These are phyloP conservation scores for Linderniella brevidens DNA, from an alignment of 257 asterid genomes.

Conservation along the genomic window DNA sequence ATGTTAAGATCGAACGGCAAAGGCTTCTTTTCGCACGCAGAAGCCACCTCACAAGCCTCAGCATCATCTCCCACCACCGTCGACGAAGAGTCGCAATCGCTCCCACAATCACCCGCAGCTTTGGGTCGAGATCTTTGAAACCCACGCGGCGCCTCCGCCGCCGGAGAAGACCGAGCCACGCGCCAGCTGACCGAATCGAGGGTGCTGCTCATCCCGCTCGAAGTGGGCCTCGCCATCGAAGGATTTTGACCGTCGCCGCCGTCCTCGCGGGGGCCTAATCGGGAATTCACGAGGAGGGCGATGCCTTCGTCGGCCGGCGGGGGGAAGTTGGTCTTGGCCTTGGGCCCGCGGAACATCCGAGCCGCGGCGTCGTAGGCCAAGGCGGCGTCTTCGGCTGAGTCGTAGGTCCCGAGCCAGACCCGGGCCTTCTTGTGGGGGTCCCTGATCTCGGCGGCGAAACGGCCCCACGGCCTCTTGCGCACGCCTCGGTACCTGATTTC, in stretches of 20 bases:
- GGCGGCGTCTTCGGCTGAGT: slow-evolving; percentile 42
- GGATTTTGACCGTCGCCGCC: too few relatives aligned
- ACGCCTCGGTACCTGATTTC: slow-evolving; percentile 36
- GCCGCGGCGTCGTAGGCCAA: slow-evolving; percentile 44
- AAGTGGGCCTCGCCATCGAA: slow-evolving; percentile 24
- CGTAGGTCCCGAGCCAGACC: slow-evolving; percentile 46
- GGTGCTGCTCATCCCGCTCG: slow-evolving; percentile 64
- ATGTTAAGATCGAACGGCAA: too few relatives aligned
- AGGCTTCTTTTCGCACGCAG: too few relatives aligned
- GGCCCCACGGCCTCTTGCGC: slow-evolving; percentile 42
- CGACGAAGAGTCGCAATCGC: too few relatives aligned
- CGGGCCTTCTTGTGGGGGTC: slow-evolving; percentile 41
- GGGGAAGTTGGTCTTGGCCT: slow-evolving; percentile 36
- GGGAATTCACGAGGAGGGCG: slow-evolving; percentile 11
- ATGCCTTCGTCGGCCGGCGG: slow-evolving; percentile 1
- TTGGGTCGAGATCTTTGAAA: too few relatives aligned
- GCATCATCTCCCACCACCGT: too few relatives aligned
- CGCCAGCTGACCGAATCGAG: slow-evolving; percentile 52
- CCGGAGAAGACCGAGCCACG: too few relatives aligned
- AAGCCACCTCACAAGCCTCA: too few relatives aligned
- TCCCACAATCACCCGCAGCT: too few relatives aligned
- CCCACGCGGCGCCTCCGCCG: too few relatives aligned
- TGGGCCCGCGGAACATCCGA: slow-evolving; percentile 26
- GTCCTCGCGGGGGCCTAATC: slow-evolving; percentile 20
- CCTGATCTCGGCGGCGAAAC: slow-evolving; percentile 42